These are phyloP conservation scores for Termitomyces sp. DNA, from an alignment of 768 basidiomycete species.

Conservation along the genomic window DNA sequence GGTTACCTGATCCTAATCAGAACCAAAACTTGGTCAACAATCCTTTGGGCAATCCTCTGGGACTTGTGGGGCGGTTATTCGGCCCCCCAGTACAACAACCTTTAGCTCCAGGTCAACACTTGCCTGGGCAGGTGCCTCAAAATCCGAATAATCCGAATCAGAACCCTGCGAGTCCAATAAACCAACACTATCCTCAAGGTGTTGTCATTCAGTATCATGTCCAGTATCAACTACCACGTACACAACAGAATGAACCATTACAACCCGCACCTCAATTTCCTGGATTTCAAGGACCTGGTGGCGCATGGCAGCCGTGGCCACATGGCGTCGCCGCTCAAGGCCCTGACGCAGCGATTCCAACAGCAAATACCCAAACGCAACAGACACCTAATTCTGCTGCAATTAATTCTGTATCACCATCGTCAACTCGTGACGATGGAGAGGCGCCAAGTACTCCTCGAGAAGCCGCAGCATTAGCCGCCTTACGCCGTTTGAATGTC, in stretches of 20 bases:
- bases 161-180: slow-evolving; percentile 30
- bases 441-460: slow-evolving; percentile 19
- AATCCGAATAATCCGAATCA: slow-evolving; percentile 19
- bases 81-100: slow-evolving; percentile 46
- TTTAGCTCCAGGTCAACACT: slow-evolving; percentile 25
- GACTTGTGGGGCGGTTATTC: slow-evolving; percentile 53
- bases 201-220: slow-evolving; percentile 63
- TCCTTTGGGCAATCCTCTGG: slow-evolving; percentile 42
- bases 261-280: slow-evolving; percentile 49
- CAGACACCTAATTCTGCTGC: slow-evolving; percentile 1
- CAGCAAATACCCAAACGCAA: slow-evolving; percentile 1
- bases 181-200: slow-evolving; percentile 32
- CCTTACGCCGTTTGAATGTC: slow-evolving; percentile 44
- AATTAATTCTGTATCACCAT: not conserved
- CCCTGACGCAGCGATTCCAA: not conserved
- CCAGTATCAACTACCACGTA: slow-evolving; percentile 45
- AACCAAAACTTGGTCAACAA: slow-evolving; percentile 37
- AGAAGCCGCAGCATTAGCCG: slow-evolving; percentile 62
- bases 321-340: slow-evolving; percentile 6
- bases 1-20: slow-evolving; percentile 23
- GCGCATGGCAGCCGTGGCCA: slow-evolving; percentile 63
- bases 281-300: slow-evolving; percentile 62
- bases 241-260: slow-evolving; percentile 26
- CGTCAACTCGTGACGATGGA: slow-evolving; percentile 6
- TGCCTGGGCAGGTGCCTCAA: slow-evolving; percentile 23